These are phyloP conservation scores for Priceomyces fermenticarens DNA, from an alignment of 805 yeast genomes.

Conservation along the genomic window DNA sequence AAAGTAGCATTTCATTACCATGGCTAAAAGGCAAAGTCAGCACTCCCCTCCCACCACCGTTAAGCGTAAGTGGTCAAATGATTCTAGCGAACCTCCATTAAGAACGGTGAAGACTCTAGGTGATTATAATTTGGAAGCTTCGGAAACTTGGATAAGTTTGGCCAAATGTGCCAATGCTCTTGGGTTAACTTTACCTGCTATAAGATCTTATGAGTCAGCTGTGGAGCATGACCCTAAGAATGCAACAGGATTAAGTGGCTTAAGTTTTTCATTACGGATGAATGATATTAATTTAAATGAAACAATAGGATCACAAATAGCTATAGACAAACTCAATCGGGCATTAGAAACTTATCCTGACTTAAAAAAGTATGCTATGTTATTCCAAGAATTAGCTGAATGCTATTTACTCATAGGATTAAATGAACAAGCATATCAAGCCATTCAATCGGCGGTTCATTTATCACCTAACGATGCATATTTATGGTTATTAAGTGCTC, in stretches of 20 bases:
- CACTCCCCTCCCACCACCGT: conserved; percentile 2
- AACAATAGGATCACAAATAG: conserved; percentile 36
- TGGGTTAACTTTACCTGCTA: conserved; percentile 39
- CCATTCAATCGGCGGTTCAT: conserved; percentile 42
- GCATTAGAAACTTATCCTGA: conserved; percentile 36
- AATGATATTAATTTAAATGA: conserved; percentile 37
- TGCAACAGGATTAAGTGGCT: conserved; percentile 39
- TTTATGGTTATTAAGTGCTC: conserved; percentile 49
- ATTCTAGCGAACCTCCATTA: neutral
- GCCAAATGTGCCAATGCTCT: conserved; percentile 45
- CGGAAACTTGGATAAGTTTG: conserved; percentile 45
- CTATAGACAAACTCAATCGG: conserved; percentile 39
- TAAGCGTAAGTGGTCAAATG: conserved; percentile 6
- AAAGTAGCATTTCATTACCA: neutral
- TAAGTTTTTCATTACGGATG: conserved; percentile 38
- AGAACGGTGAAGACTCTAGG: neutral
- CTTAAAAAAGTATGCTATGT: conserved; percentile 32
- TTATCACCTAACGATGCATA: conserved; percentile 40
- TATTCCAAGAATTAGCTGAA: conserved; percentile 52
- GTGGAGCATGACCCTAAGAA: conserved; percentile 40
- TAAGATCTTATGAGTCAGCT: conserved; percentile 42
- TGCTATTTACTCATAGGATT: conserved; percentile 47
- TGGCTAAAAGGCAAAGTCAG: conserved; percentile 8
- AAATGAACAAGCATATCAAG: conserved; percentile 51
- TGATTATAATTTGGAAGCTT: conserved; percentile 21